phyloP scores from a whole-genome alignment of 2,329 filamentous ascomycete genomes.

The Pyricularia sp. region DNA sequence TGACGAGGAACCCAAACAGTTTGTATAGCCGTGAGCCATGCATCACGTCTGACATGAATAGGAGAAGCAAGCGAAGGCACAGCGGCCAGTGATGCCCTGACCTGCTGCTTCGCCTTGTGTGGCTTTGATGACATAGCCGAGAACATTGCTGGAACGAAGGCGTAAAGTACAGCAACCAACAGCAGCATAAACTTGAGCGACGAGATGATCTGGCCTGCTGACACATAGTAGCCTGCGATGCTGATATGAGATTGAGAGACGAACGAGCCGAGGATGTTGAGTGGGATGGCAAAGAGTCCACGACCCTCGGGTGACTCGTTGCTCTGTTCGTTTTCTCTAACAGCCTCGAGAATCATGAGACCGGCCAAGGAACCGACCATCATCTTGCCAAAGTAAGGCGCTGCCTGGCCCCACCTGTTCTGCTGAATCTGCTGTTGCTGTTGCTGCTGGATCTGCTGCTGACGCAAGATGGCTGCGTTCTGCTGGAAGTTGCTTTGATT shows the following conservation, averaged over 20 bases:
- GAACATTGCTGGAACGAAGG: conserved; percentile 45
- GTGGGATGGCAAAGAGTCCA: conserved; percentile 56
- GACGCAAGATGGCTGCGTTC: conserved; percentile 37
- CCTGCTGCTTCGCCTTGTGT: conserved; percentile 29
- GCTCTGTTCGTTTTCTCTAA: conserved; percentile 56
- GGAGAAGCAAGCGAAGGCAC: conserved; percentile 71
- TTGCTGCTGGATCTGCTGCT: conserved; percentile 47
- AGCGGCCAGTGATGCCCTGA: conserved; percentile 28
- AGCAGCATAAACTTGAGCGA: conserved; percentile 44
- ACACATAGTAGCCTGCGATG: conserved; percentile 43
- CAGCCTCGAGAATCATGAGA: conserved; percentile 82
- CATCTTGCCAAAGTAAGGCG: conserved; percentile 60
- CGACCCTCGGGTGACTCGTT: conserved; percentile 55
- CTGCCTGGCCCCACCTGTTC: conserved; percentile 42
- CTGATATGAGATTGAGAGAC: conserved; percentile 40
- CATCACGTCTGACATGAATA: conserved; percentile 75
- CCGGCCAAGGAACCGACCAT: conserved; percentile 91
- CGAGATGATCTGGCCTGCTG: conserved; percentile 33
- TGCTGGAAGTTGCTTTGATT: conserved; percentile 23
- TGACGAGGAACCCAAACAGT: conserved; percentile 86
- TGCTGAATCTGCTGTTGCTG: conserved; percentile 35
- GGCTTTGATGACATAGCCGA: conserved; percentile 42
- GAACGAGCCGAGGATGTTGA: conserved; percentile 43
- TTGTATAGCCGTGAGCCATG: conserved; percentile 89
- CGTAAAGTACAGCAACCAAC: conserved; percentile 40